These are phyloP conservation scores for Euphorbia corollata DNA, from an alignment of 441 rosid genomes.

Conservation along the genomic window DNA sequence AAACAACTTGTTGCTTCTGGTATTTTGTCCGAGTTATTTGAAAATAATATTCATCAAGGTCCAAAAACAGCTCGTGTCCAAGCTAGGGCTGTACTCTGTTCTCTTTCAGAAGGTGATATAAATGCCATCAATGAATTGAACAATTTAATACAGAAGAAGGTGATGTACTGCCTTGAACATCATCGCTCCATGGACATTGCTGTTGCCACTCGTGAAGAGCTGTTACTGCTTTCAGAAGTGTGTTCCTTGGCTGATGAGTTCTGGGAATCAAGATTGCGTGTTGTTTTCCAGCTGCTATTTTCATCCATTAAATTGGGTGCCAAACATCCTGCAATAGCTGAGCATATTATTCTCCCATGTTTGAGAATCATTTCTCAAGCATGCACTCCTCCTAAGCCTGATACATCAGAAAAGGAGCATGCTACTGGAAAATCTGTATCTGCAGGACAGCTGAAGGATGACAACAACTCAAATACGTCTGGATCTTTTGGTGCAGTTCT, in stretches of 20 bases:
- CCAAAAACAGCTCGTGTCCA: conserved; percentile 87
- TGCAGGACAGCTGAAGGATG: conserved; percentile 59
- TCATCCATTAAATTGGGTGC: conserved; percentile 98
- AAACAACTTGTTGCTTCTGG: conserved; percentile 96
- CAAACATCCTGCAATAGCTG: conserved; percentile 99
- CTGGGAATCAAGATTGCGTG: conserved; percentile 98
- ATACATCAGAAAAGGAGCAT: conserved; percentile 78
- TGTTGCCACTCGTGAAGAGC: conserved; percentile 88
- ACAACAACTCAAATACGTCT: conserved; percentile 35
- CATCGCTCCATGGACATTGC: conserved; percentile 99
- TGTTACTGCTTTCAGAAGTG: conserved; percentile 95
- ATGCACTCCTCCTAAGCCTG: conserved; percentile 99
- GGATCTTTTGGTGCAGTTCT: conserved; percentile 38
- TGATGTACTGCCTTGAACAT: conserved; percentile 99
- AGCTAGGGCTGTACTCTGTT: conserved; percentile 93
- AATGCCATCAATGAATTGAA: conserved; percentile 89
- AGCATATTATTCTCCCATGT: conserved; percentile 98
- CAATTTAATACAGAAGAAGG: conserved; percentile 91
- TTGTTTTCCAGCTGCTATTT: conserved; percentile 93
- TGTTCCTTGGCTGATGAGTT: conserved; percentile 97
- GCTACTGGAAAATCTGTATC: conserved; percentile 47
- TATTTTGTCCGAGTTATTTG: conserved; percentile 87
- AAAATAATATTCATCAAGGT: conserved; percentile 99
- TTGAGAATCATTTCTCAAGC: conserved; percentile 95
- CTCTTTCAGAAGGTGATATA: conserved; percentile 93